Base-by-base conservation (phyloP, 306 rosid genomes). In the Gastrolobium bilobum region DNA sequence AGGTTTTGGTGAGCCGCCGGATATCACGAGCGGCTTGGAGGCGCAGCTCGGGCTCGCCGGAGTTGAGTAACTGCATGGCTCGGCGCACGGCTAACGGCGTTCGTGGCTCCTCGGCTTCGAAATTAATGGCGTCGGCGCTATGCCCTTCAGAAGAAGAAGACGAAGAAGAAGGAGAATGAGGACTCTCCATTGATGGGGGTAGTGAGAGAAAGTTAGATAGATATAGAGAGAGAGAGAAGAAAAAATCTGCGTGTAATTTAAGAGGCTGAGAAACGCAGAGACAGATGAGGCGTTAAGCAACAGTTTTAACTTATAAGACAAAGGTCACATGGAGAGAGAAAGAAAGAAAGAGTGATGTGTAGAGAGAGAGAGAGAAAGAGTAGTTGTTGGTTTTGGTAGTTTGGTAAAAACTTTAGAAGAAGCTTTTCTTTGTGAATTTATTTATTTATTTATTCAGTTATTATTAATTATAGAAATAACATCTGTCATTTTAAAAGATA, bases 1-100 rank as follows among this genome's bases (percentile, higher is more conserved):
- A 95, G 48, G 97, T 90, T 68, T 95, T 95, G 6, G 99, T 95
- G 79, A 95, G 98, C 0, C 92, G 90, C 50, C 99, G 89, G 50
- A 95, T 92, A 75, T 95, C 98, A 0, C 86, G 88, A 3, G 99
- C 99, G 10, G 90, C 97, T 26, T 88, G 86, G 29, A 92, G 80
- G 78, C 82, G 87, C 5, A 73, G 76, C 59, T 85, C 91, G 0
- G 82, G 85, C 44, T 78, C 86, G 80, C 85, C 94, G 40, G 97
- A 95, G 70, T 77, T 86, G 7, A 95, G 75, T 2, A 92, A 91
- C 44, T 82, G 84, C 4, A 92, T 86, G 0, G 97, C 98, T 4
- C 88, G 91, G 3, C 84, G 86, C 10, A 95, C 96, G 47, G 97
- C 87, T 1, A 86, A 40, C 44, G 87, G 88, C 4, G 91, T 81